phyloP scores from a whole-genome alignment of 139 green algal species.

The Chlamydomonas sphaeroides region DNA sequence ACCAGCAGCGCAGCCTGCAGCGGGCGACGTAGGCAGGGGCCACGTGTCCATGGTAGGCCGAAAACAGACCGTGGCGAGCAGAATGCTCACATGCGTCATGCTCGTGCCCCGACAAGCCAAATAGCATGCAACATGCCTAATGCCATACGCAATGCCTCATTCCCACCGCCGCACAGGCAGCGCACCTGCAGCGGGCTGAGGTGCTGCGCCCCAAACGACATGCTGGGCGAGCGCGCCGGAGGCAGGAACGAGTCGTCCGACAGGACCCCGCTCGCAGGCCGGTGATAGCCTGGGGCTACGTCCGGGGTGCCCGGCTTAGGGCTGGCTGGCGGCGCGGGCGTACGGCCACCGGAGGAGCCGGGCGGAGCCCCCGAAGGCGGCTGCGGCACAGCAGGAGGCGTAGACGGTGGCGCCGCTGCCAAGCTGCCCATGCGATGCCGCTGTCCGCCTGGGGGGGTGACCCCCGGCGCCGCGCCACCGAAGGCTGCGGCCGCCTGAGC shows the following conservation, averaged over 20 bases:
- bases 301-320: conserved; percentile 25
- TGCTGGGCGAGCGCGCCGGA: conserved; percentile 2
- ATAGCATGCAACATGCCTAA: too few species aligned
- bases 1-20: not conserved
- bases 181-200: conserved; percentile 36
- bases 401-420: not conserved
- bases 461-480: too few species aligned
- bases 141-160: too few species aligned
- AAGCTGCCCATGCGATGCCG: conserved; percentile 5
- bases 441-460: too few species aligned
- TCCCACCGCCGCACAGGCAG: too few species aligned
- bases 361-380: too few species aligned
- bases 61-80: too few species aligned
- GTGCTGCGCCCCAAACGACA: conserved; percentile 10
- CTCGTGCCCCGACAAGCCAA: too few species aligned
- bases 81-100: too few species aligned
- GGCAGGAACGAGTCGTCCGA: conserved; percentile 44
- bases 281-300: conserved; percentile 7
- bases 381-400: not conserved
- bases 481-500: too few species aligned
- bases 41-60: too few species aligned
- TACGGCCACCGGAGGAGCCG: not conserved
- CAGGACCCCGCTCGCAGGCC: conserved; percentile 33
- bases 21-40: too few species aligned
- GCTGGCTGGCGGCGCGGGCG: conserved; percentile 7